Percentiles rank a stretch among this genome's conserved stretches.
These are phyloP conservation scores for Juglanconis oblonga DNA, from an alignment of 2,329 filamentous ascomycete species.

Conservation along the genomic window DNA sequence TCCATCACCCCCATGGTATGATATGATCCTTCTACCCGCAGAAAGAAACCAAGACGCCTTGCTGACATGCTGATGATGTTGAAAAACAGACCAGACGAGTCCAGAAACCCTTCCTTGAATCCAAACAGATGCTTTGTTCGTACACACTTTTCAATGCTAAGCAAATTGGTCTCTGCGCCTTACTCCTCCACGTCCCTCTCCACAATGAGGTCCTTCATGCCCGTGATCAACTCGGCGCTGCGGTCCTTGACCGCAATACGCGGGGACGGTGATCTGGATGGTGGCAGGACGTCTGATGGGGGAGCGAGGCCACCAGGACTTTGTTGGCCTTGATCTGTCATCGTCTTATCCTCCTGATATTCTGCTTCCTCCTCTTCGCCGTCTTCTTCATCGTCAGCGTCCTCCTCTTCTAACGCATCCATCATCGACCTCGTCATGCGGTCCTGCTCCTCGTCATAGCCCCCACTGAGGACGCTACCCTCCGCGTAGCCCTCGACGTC, in stretches of 20 bases:
- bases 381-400: slow-evolving; percentile 30
- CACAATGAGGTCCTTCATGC: slow-evolving; percentile 51
- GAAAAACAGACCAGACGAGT: background rate
- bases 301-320: slow-evolving; percentile 8
- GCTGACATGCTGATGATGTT: slow-evolving; percentile 9
- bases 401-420: slow-evolving; percentile 33
- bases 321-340: slow-evolving; percentile 10
- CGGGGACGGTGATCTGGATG: slow-evolving; percentile 12
- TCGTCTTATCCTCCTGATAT: slow-evolving; percentile 27
- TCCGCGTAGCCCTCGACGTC: slow-evolving; percentile 29
- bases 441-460: slow-evolving; percentile 41
- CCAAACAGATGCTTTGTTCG: background rate
- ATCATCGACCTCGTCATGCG: slow-evolving; percentile 37
- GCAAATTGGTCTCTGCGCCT: background rate
- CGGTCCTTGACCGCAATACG: slow-evolving; percentile 40
- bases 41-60: slow-evolving; percentile 8
- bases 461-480: slow-evolving; percentile 40
- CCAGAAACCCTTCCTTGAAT: background rate
- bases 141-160: background rate
- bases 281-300: slow-evolving; percentile 2
- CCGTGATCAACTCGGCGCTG: slow-evolving; percentile 57
- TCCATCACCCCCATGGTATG: background rate
- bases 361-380: slow-evolving; percentile 41
- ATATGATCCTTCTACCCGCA: background rate
- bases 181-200: slow-evolving; percentile 35